Evolutionary conservation across 768 basidiomycete species (phyloP).

Genomic region (Russula compacta): DNA sequence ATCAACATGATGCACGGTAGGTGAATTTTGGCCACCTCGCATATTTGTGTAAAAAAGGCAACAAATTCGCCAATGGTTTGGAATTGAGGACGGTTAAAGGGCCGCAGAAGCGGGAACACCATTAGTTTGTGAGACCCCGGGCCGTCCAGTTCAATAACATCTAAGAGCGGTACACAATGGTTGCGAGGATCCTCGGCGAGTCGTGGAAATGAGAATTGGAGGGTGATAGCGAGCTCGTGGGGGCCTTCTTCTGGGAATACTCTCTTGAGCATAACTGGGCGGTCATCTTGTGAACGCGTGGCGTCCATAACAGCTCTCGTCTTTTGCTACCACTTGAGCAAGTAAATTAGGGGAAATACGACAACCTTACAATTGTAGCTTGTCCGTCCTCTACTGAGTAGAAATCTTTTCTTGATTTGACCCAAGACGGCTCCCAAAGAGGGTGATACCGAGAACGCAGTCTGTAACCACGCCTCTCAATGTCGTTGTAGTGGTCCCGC

Average conservation of each 20-base stretch:
- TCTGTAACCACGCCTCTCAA: slow-evolving; percentile 3
- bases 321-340: not conserved
- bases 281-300: not conserved
- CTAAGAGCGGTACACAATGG: slow-evolving; percentile 23
- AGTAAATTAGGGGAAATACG: not conserved
- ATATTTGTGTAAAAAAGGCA: slow-evolving; percentile 27
- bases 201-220: slow-evolving; percentile 10
- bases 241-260: slow-evolving; percentile 1
- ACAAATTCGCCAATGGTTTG: slow-evolving; percentile 31
- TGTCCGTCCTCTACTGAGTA: slow-evolving; percentile 9
- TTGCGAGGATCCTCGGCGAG: slow-evolving; percentile 23
- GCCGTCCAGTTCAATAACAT: slow-evolving; percentile 19
- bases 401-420: not conserved
- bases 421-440: slow-evolving; percentile 10
- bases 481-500: slow-evolving; percentile 1
- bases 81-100: slow-evolving; percentile 25
- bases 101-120: slow-evolving; percentile 30
- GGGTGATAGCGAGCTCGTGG: slow-evolving; percentile 7
- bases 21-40: slow-evolving; percentile 26
- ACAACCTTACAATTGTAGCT: slow-evolving; percentile 4
- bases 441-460: slow-evolving; percentile 16
- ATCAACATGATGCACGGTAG: not conserved
- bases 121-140: slow-evolving; percentile 18
- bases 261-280: slow-evolving; percentile 12
- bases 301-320: slow-evolving; percentile 16